Evolutionary conservation across 176 grass and related monocot genomes (phyloP), one percentile per base, ranked within the genome.

Genomic region (Phoenix dactylifera): DNA sequence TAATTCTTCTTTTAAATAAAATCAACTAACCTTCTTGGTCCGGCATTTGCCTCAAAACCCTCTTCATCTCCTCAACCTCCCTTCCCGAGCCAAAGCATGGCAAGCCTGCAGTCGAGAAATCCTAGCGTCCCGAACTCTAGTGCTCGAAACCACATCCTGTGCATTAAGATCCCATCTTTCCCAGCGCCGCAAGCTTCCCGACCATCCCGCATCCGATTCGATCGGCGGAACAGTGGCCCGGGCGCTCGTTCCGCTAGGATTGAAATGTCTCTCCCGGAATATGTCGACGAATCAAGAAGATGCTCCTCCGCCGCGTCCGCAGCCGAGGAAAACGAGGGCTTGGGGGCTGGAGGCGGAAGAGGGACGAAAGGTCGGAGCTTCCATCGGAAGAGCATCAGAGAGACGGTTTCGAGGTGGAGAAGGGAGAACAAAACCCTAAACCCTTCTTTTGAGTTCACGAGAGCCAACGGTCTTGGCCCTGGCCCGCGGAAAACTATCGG

Each of bases 61-160:
- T 52, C 26, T 75, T 72, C 75, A 82, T 85, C 72, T 85, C 75
- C 39, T 19, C 72, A 85, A 87, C 64, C 75, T 82, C 50, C 58
- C 71, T 39, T 85, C 77, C 63, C 67, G 52, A 22, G 89, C 68
- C 51, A 96, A 59, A 54, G 54, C 75, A 77, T 78, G 66, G 65
- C 57, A 82, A 29, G 51, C 26, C 65, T 66, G 57, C 71, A 96
- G 15, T 26, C 83, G 64, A 51, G 56, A 30, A 4, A 50, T 32
- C 49, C 25, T 55, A 19, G 49, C 49, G 2, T 55, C 51, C 6
- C 17, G 20, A 35, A 9, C 6, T 35, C 32, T 7, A 35, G 32
- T 35, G 32, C 32, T 35, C 7, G 7, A 28, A 28, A 28, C 32
- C 32, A 35, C 32, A 4, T 28, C 26, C 26, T 4, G 3, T 74